These are phyloP conservation scores for Phallus indusiatus DNA, from an alignment of 768 basidiomycete species.

Conservation along the genomic window DNA sequence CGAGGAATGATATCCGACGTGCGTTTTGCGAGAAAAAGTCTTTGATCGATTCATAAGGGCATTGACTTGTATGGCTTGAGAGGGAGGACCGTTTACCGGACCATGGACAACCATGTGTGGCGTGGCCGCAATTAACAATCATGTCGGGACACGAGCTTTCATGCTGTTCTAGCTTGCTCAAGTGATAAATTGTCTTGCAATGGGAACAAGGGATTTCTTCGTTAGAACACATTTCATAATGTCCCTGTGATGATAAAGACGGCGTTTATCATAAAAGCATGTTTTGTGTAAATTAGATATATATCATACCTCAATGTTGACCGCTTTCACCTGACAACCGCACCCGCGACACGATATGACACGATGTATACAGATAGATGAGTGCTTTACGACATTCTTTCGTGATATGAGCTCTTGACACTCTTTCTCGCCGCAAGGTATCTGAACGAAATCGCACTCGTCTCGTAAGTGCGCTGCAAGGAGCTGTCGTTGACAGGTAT, in stretches of 20 bases:
- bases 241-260: conserved; percentile 23
- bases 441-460: conserved; percentile 47
- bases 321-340: conserved; percentile 23
- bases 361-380: conserved; percentile 27
- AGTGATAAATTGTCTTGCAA: conserved; percentile 30
- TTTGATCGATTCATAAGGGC: conserved; percentile 53
- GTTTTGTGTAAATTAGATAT: neutral
- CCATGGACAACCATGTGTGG: conserved; percentile 45
- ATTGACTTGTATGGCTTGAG: conserved; percentile 30
- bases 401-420: conserved; percentile 37
- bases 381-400: conserved; percentile 38
- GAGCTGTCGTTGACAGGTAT: conserved; percentile 59
- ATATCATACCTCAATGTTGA: conserved; percentile 29
- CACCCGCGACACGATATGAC: conserved; percentile 32
- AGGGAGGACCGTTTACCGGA: conserved; percentile 32
- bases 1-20: conserved; percentile 27
- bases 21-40: conserved; percentile 43
- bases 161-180: conserved; percentile 28
- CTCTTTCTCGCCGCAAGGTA: conserved; percentile 37
- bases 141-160: conserved; percentile 28
- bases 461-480: conserved; percentile 54
- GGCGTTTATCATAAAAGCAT: conserved; percentile 1
- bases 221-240: conserved; percentile 30
- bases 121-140: conserved; percentile 36
- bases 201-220: conserved; percentile 28